Conservation (phyloP, 2,329 filamentous ascomycete genomes). For the Penicillium sp. region DNA sequence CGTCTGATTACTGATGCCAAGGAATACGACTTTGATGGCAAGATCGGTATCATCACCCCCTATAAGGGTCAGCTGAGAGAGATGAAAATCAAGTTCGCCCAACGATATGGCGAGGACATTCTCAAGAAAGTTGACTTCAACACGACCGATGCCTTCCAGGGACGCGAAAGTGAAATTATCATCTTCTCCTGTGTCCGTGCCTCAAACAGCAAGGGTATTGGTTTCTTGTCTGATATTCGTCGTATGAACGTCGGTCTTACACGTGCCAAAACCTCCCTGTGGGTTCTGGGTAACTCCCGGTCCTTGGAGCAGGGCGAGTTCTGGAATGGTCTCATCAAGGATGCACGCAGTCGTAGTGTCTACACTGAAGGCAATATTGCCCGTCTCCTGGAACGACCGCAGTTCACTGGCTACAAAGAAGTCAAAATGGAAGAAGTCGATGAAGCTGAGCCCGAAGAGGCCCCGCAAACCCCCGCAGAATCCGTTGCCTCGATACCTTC, state of each 20-base stretch:
- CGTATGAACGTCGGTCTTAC: constrained; percentile 99
- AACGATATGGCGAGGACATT: constrained; percentile 72
- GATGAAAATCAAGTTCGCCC: constrained; percentile 72
- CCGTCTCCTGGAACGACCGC: constrained; percentile 56
- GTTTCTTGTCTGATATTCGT: constrained; percentile 96
- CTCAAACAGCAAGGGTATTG: constrained; percentile 79
- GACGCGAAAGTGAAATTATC: constrained; percentile 94
- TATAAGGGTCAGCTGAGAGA: constrained; percentile 92
- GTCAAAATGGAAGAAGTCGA: constrained; percentile 45
- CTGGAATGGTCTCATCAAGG: constrained; percentile 83
- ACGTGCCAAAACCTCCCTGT: constrained; percentile 92
- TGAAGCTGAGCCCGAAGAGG: constrained; percentile 6
- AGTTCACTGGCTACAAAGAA: constrained; percentile 47
- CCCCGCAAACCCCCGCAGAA: background rate
- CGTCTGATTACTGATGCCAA: constrained; percentile 73
- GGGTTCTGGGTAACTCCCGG: constrained; percentile 90
- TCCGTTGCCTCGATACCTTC: constrained; percentile 21
- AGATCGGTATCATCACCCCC: constrained; percentile 95
- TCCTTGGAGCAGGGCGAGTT: constrained; percentile 85
- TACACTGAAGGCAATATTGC: constrained; percentile 72
- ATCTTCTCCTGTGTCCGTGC: constrained; percentile 98
- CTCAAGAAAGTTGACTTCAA: constrained; percentile 90
- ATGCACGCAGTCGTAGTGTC: constrained; percentile 71
- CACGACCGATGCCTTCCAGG: constrained; percentile 97
- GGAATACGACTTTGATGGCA: constrained; percentile 70